A percentile compares a stretch with the other conserved stretches of the same genome.
Conservation (phyloP, 2,329 filamentous ascomycete species). For the Microdochium bolleyi region DNA sequence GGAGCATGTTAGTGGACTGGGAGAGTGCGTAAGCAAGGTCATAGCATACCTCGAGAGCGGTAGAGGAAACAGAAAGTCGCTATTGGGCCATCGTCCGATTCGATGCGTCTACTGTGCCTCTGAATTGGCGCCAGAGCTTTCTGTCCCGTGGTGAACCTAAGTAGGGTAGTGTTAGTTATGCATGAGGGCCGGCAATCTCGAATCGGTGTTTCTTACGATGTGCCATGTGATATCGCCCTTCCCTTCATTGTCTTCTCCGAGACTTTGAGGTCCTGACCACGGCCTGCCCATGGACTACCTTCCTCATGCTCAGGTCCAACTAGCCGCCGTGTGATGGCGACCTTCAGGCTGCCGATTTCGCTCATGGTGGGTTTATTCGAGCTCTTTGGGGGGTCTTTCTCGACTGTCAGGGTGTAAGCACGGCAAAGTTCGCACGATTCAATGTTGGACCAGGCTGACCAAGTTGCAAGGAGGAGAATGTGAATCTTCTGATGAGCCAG, state of each 20-base stretch:
- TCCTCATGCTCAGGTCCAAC: not conserved
- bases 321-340: no score
- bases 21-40: not conserved
- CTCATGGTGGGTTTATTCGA: no score
- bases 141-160: no score
- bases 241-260: not conserved
- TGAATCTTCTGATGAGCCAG: conserved; percentile 17
- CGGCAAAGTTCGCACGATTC: no score
- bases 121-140: no score
- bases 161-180: no score
- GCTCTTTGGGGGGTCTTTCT: no score
- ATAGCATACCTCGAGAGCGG: not conserved
- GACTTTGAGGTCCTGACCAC: no score
- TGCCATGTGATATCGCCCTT: not conserved
- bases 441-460: no score
- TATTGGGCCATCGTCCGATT: not conserved
- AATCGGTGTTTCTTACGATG: not conserved
- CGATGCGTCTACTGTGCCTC: not conserved
- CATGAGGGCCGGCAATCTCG: no score
- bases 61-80: not conserved
- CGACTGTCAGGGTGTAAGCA: no score
- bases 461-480: conserved; percentile 2
- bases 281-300: not conserved
- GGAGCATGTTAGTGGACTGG: not conserved
- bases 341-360: no score